Evolutionary conservation across 1,139 yeast genomes (phyloP).

Genomic region (Yamadazyma diddensiae): DNA sequence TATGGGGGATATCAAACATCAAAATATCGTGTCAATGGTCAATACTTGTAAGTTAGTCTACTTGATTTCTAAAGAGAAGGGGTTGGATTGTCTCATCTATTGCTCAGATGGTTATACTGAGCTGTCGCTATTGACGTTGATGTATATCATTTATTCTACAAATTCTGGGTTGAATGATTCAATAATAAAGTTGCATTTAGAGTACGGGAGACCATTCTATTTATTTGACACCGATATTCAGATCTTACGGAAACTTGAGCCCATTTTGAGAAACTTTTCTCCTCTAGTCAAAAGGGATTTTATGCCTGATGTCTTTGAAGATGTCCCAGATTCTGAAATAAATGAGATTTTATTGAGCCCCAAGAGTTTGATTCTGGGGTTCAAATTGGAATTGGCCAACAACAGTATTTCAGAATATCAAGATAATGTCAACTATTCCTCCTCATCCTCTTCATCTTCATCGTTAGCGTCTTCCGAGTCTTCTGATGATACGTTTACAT

Average conservation of each 20-base stretch:
- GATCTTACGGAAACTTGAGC: slow-evolving; percentile 62
- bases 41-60: slow-evolving; percentile 63
- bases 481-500: slow-evolving; percentile 4
- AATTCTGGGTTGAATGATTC: slow-evolving; percentile 54
- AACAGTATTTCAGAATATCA: slow-evolving; percentile 3
- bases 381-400: slow-evolving; percentile 8
- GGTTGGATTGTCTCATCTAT: slow-evolving; percentile 48
- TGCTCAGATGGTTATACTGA: slow-evolving; percentile 95
- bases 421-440: slow-evolving; percentile 1
- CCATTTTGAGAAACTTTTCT: slow-evolving; percentile 53
- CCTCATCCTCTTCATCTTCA: slow-evolving; percentile 5
- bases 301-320: slow-evolving; percentile 19
- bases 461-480: neutral
- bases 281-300: slow-evolving; percentile 29
- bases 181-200: slow-evolving; percentile 55
- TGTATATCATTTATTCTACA: slow-evolving; percentile 67
- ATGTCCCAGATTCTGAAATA: slow-evolving; percentile 28
- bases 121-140: slow-evolving; percentile 68
- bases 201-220: slow-evolving; percentile 76
- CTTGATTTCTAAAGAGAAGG: slow-evolving; percentile 32
- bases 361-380: slow-evolving; percentile 8
- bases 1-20: slow-evolving; percentile 61
- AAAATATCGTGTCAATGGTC: slow-evolving; percentile 54
- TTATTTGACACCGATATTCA: slow-evolving; percentile 74
- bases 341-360: slow-evolving; percentile 29